Evolutionary conservation across 306 rosid genomes (phyloP).

Genomic region (Medicago lupulina): DNA sequence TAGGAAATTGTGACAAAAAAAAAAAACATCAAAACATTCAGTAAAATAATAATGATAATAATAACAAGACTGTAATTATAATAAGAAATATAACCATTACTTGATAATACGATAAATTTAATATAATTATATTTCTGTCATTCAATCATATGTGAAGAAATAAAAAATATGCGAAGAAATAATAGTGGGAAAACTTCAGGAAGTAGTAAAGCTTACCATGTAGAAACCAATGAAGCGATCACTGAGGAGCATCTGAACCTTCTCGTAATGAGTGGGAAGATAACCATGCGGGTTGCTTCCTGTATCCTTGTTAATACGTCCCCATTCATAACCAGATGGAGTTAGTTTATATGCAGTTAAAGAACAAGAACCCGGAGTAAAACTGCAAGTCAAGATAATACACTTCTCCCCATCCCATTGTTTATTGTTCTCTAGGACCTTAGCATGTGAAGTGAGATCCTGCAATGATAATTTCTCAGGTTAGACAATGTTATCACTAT

Average conservation of each 20-base stretch:
- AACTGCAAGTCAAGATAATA: constrained; percentile 94
- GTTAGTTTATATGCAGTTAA: constrained; percentile 94
- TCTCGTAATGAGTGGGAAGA: constrained; percentile 97
- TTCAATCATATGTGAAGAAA: too few species aligned
- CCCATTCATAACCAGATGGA: constrained; percentile 99
- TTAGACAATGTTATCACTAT: constrained; percentile 20
- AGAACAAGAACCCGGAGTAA: constrained; percentile 98
- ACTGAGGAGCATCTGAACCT: constrained; percentile 99
- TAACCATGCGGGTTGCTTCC: constrained; percentile 99
- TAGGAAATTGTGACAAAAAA: constrained; percentile 48
- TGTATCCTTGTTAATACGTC: constrained; percentile 90
- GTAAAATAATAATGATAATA: not conserved
- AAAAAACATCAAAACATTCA: not conserved
- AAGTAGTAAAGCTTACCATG: constrained; percentile 64
- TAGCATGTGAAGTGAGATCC: constrained; percentile 97
- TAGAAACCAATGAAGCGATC: constrained; percentile 98
- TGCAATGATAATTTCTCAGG: constrained; percentile 45
- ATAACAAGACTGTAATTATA: too few species aligned
- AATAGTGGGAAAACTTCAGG: not conserved
- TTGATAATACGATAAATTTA: too few species aligned
- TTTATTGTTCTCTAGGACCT: constrained; percentile 90
- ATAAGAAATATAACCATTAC: not conserved
- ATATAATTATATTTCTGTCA: too few species aligned
- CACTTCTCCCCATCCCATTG: constrained; percentile 99
- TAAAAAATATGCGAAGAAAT: too few species aligned